Conservation (phyloP, 1,139 yeast species). For the Yamadazyma diddensiae region DNA sequence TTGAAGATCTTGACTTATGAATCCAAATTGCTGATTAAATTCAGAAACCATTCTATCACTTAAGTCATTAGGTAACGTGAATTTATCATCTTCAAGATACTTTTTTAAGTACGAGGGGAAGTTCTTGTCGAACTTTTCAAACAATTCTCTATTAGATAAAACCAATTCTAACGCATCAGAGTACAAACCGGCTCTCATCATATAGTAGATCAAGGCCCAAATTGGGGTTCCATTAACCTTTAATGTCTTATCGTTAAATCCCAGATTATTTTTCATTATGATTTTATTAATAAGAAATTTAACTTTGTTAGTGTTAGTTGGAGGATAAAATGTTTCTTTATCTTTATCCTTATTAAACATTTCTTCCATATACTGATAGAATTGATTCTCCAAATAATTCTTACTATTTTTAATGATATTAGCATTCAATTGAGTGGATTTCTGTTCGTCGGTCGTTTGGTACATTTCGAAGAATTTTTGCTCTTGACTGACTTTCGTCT, state of each 20-base stretch:
- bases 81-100: conserved; percentile 58
- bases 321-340: conserved; percentile 49
- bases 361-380: conserved; percentile 68
- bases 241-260: conserved; percentile 33
- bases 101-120: conserved; percentile 80
- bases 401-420: conserved; percentile 57
- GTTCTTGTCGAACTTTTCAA: conserved; percentile 80
- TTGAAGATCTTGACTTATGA: conserved; percentile 48
- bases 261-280: conserved; percentile 35
- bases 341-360: conserved; percentile 62
- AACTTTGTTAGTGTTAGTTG: conserved; percentile 70
- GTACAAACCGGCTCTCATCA: conserved; percentile 78
- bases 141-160: conserved; percentile 40
- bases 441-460: conserved; percentile 19
- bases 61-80: conserved; percentile 58
- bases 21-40: conserved; percentile 81
- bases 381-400: conserved; percentile 69
- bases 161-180: conserved; percentile 64
- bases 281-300: conserved; percentile 60
- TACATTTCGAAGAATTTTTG: conserved; percentile 43
- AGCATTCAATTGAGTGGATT: conserved; percentile 35
- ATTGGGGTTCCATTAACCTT: conserved; percentile 78
- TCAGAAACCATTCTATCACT: conserved; percentile 73
- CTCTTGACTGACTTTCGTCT: conserved; percentile 37
- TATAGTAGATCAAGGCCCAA: conserved; percentile 87